Conservation (phyloP, 208 protist species). For the Acanthamoeba comandoni region DNA sequence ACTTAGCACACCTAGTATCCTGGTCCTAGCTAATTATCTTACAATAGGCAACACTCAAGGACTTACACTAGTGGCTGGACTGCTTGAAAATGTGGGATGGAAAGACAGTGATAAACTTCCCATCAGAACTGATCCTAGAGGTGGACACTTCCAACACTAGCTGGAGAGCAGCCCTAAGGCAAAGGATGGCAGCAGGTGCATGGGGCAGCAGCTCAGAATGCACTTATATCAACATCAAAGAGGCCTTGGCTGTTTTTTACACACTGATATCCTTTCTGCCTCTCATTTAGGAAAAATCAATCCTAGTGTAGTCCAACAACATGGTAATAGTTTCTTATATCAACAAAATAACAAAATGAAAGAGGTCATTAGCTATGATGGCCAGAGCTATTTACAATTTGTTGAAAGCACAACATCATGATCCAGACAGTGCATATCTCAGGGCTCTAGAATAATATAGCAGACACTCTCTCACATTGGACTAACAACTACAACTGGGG, state of each 20-base stretch:
- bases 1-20: neutral
- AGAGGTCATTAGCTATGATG: too few species aligned
- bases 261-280: too few species aligned
- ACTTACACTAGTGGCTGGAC: neutral
- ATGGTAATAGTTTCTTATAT: too few species aligned
- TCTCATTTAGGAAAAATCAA: too few species aligned
- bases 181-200: too few species aligned
- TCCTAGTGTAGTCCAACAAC: too few species aligned
- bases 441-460: neutral
- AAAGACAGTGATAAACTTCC: neutral
- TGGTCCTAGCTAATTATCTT: neutral
- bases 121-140: neutral
- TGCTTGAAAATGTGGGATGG: neutral
- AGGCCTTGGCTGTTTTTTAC: too few species aligned
- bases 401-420: neutral
- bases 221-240: too few species aligned
- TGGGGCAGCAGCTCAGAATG: too few species aligned
- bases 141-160: too few species aligned
- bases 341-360: too few species aligned
- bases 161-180: too few species aligned
- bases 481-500: neutral
- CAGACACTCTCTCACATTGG: neutral
- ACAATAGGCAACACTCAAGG: neutral
- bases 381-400: constrained; percentile 21
- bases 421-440: neutral